Evolutionary conservation across 352 stramenopile genomes (phyloP), one percentile per base, ranked within the genome.

Genomic region (Phytophthora brassicae): DNA sequence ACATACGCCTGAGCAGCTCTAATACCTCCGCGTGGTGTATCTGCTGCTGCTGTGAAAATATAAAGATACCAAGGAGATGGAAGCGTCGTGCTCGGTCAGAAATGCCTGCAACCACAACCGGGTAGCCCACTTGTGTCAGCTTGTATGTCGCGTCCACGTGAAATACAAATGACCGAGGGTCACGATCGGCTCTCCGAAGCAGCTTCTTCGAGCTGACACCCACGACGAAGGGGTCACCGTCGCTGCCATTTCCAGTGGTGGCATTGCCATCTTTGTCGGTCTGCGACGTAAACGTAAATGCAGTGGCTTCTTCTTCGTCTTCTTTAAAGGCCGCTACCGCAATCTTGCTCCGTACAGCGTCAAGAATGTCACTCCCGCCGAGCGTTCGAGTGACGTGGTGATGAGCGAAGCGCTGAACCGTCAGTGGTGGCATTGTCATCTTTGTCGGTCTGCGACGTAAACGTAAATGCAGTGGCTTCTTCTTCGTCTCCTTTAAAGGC

Each of bases 131-230:
- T 26, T 66, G 51, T 0, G 60, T 71, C 1, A 65, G 31, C 54
- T 77, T 74, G 26, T 63, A 77, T 0, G 69, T 74, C 0, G 60
- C 64, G 26, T 77, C 64, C 1, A 71, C n/a, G 24, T 77, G 68
- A 17, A 75, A 28, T 3, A 66, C 55, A 16, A 69, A 69, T 2
- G 54, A 53, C 0, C 2, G 1, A 1, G 50, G 35, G 4, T 61
- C 50, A 1, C 54, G 47, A 17, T 64, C 47, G 1, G 33, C 41
- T 9, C 29, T 42, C 6, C 48, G 33, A 4, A 67, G 31, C 13
- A 67, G 46, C 14, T 55, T 56, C 24, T 64, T 66, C 0, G 63
- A 9, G 38, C 26, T 66, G 14, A 68, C 19, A 1, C 35, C 58
- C 0, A 65, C 14, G 1, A 68, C 44, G 9, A 68, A 68, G 0